A percentile compares a stretch with the other conserved stretches of the same genome.
Conservation (phyloP, 2,329 filamentous ascomycete species). For the Aaosphaeria pasadenensis region DNA sequence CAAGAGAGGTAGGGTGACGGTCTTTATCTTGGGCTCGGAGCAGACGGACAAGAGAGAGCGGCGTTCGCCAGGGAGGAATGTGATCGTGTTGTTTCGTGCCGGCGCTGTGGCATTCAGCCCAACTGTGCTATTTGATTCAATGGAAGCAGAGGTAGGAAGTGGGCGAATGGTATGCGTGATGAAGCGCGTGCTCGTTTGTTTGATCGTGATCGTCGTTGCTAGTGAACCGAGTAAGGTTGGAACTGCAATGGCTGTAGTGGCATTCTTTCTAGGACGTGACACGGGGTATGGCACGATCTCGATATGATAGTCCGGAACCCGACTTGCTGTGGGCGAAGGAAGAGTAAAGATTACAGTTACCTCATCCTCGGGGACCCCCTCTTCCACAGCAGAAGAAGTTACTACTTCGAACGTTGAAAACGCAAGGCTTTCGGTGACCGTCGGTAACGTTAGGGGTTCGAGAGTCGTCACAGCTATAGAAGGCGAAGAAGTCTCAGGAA, state of each 20-base stretch:
- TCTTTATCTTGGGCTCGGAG: slow-evolving; percentile 26
- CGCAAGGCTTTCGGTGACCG: too few relatives aligned
- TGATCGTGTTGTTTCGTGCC: background rate
- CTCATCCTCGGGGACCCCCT: too few relatives aligned
- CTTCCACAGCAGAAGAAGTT: too few relatives aligned
- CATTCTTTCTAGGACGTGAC: background rate
- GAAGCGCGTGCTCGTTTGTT: background rate
- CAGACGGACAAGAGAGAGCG: slow-evolving; percentile 23
- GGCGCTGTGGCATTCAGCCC: background rate
- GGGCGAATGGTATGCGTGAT: slow-evolving; percentile 1
- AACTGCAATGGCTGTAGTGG: background rate
- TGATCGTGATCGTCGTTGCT: background rate
- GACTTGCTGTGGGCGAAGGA: background rate
- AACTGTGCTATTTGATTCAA: background rate
- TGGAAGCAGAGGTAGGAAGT: background rate
- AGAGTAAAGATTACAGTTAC: background rate
- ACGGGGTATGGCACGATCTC: background rate
- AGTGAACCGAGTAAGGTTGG: background rate
- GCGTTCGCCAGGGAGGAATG: slow-evolving; percentile 11
- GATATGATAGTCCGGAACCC: background rate
- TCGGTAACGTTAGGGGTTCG: too few relatives aligned
- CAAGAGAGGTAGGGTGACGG: slow-evolving; percentile 37
- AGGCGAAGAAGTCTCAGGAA: too few relatives aligned
- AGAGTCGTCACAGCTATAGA: too few relatives aligned
- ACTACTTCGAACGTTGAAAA: too few relatives aligned